Percentiles rank a stretch among this genome's conserved stretches.
These are phyloP conservation scores for Arabis hirsuta DNA, from an alignment of 345 rosid genomes.

Conservation along the genomic window DNA sequence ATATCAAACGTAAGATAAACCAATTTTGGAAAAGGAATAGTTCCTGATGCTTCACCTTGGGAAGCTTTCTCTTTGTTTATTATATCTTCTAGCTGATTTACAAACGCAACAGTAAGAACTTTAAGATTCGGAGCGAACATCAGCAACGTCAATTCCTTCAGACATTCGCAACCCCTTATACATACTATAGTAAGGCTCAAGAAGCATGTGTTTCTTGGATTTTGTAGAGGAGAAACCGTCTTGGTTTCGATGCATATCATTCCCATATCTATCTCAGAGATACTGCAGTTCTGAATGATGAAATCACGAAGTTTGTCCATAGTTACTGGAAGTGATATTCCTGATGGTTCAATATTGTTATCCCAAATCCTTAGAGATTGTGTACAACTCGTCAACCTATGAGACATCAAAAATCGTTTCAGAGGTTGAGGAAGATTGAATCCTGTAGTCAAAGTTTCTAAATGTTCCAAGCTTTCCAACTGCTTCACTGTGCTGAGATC, in stretches of 20 bases:
- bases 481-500: neutral
- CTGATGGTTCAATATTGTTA: neutral
- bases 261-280: slow-evolving; percentile 25
- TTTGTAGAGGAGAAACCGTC: neutral
- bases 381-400: slow-evolving; percentile 10
- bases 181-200: neutral
- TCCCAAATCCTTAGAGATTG: rapidly evolving
- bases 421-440: rapidly evolving
- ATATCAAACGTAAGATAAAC: rapidly evolving
- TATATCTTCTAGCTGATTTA: neutral
- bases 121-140: slow-evolving; percentile 29
- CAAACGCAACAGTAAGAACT: rapidly evolving
- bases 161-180: rapidly evolving
- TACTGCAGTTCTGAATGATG: rapidly evolving
- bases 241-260: neutral
- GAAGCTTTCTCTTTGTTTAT: slow-evolving; percentile 31
- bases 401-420: neutral
- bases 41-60: neutral
- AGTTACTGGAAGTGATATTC: neutral
- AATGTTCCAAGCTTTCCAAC: slow-evolving; percentile 3
- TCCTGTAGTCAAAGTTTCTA: neutral
- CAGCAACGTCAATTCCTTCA: slow-evolving; percentile 30
- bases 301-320: slow-evolving; percentile 4
- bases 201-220: neutral
- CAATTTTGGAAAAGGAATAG: slow-evolving; percentile 20